phyloP scores from a whole-genome alignment of 176 grass and related monocot species.

The Tillandsia leiboldiana region DNA sequence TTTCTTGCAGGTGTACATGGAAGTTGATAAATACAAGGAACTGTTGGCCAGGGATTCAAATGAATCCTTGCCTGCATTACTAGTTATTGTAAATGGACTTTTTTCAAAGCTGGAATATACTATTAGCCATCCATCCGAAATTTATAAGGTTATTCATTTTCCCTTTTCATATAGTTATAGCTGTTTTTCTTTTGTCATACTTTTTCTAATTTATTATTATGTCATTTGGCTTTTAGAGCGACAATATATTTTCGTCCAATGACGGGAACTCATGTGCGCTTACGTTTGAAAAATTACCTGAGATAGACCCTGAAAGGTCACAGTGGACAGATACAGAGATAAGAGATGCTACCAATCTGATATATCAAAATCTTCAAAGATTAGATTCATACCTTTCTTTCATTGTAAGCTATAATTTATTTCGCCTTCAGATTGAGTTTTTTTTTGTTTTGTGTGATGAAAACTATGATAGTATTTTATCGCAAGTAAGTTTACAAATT shows the following conservation, averaged over 20 bases:
- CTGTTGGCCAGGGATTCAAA: slow-evolving; percentile 62
- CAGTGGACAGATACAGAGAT: slow-evolving; percentile 53
- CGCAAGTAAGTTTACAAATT: not conserved
- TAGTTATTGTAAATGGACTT: slow-evolving; percentile 41
- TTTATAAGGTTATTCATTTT: slow-evolving; percentile 29
- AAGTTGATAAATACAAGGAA: slow-evolving; percentile 51
- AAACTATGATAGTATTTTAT: not conserved
- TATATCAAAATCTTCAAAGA: slow-evolving; percentile 70
- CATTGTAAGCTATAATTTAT: slow-evolving; percentile 33
- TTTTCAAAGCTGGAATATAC: slow-evolving; percentile 74
- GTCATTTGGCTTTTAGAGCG: slow-evolving; percentile 14
- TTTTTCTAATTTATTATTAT: slow-evolving; percentile 9
- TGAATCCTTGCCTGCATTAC: slow-evolving; percentile 54
- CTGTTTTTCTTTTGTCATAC: slow-evolving; percentile 1
- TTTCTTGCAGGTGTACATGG: slow-evolving; percentile 55
- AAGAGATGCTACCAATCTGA: slow-evolving; percentile 49
- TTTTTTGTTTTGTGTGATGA: not conserved
- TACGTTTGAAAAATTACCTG: slow-evolving; percentile 55
- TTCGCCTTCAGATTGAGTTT: not conserved
- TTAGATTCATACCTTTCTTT: slow-evolving; percentile 48
- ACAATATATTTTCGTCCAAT: slow-evolving; percentile 5
- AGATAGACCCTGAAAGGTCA: slow-evolving; percentile 41
- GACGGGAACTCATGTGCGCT: slow-evolving; percentile 37
- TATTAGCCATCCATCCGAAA: slow-evolving; percentile 36
- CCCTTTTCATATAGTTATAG: slow-evolving; percentile 11